These are phyloP conservation scores for Cryphonectria radicalis DNA, from an alignment of 2,329 filamentous ascomycete species.

Conservation along the genomic window DNA sequence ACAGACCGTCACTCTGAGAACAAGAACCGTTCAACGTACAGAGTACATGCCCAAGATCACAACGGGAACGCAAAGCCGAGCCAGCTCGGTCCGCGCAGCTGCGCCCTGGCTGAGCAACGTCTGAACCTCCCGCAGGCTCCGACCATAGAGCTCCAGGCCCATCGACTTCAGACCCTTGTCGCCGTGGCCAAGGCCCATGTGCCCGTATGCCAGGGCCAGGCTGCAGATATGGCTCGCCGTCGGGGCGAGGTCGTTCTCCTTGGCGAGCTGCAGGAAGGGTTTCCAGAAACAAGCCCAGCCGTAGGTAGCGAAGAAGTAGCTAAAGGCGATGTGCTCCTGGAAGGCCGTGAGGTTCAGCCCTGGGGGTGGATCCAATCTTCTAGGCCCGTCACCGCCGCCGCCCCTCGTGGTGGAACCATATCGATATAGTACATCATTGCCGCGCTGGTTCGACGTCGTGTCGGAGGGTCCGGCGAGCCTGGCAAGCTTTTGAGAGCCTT, in stretches of 20 bases:
- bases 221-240: slow-evolving; percentile 30
- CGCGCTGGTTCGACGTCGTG: background rate
- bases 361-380: slow-evolving; percentile 7
- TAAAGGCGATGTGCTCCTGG: slow-evolving; percentile 35
- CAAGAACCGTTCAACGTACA: slow-evolving; percentile 14
- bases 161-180: slow-evolving; percentile 25
- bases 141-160: slow-evolving; percentile 29
- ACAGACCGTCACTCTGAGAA: background rate
- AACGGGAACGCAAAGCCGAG: slow-evolving; percentile 25
- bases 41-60: slow-evolving; percentile 30
- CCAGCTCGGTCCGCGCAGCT: slow-evolving; percentile 19
- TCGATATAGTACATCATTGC: background rate
- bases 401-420: background rate
- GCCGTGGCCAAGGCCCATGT: slow-evolving; percentile 27
- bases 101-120: slow-evolving; percentile 18
- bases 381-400: background rate
- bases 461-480: slow-evolving; percentile 26
- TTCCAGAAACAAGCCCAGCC: slow-evolving; percentile 39
- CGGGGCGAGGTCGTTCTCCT: slow-evolving; percentile 30
- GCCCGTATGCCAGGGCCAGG: slow-evolving; percentile 30
- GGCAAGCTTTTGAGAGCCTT: slow-evolving; percentile 32
- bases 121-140: slow-evolving; percentile 26
- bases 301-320: slow-evolving; percentile 37
- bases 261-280: slow-evolving; percentile 33
- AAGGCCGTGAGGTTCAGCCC: slow-evolving; percentile 34